phyloP scores from a whole-genome alignment of 1,139 yeast species.

The Debaryomyces sp. region DNA sequence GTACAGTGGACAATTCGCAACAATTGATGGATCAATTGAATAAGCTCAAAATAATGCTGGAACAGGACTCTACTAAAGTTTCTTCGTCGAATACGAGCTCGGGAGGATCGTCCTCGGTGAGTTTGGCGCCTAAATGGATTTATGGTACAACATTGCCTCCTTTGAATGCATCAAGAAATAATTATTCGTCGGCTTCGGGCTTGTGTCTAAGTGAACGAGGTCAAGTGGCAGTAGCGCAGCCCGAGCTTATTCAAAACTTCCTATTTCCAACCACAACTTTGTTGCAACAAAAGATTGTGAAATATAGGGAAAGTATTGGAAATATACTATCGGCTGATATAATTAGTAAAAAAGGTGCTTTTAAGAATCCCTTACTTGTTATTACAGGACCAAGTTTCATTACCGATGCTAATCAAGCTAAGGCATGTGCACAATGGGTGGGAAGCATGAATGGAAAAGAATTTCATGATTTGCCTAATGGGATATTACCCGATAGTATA shows the following conservation, averaged over 20 bases:
- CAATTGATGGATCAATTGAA: not conserved
- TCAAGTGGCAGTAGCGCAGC: slow-evolving; percentile 42
- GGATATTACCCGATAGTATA: slow-evolving; percentile 15
- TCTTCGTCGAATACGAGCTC: not conserved
- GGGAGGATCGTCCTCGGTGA: slow-evolving; percentile 1
- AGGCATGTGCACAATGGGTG: slow-evolving; percentile 47
- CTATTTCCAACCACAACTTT: slow-evolving; percentile 36
- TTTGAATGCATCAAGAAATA: slow-evolving; percentile 8
- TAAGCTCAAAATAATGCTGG: not conserved
- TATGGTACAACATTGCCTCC: slow-evolving; percentile 22
- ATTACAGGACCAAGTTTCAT: slow-evolving; percentile 44
- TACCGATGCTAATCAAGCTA: slow-evolving; percentile 31
- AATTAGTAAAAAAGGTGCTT: slow-evolving; percentile 4
- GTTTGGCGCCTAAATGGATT: slow-evolving; percentile 16
- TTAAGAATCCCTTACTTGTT: slow-evolving; percentile 30
- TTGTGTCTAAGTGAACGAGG: slow-evolving; percentile 30
- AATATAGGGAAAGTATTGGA: slow-evolving; percentile 19
- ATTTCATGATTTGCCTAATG: slow-evolving; percentile 11
- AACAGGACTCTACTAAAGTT: not conserved
- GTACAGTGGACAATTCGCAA: not conserved
- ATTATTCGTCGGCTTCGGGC: slow-evolving; percentile 18
- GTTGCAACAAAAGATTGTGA: slow-evolving; percentile 30
- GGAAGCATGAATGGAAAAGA: slow-evolving; percentile 23
- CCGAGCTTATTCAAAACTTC: slow-evolving; percentile 47
- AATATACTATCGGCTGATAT: slow-evolving; percentile 16